Base-by-base conservation (phyloP, 2,329 filamentous ascomycete species). In the Emmonsiellopsis sp. region DNA sequence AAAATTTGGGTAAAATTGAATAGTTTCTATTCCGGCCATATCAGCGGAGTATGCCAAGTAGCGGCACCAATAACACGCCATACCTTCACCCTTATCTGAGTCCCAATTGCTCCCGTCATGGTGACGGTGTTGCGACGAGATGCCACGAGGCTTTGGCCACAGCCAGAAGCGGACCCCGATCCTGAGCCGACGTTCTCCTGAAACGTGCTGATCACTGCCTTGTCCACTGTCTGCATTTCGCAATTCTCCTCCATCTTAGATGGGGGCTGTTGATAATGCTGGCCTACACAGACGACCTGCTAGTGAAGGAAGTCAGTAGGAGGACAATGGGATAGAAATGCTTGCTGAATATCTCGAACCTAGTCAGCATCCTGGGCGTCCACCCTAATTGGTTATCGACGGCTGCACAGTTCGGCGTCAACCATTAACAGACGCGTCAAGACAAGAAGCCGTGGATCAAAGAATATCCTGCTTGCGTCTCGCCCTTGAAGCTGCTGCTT, bases 1-100 rank as follows among this genome's bases (percentile, higher is more conserved):
- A 64, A 62, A 33, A 64, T 60, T 49, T 64, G 61, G 10, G 60
- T 60, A 37, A 61, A 62, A 55, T 56, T 62, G 55, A 64, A 63
- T 17, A 63, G 51, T 56, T 57, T 61, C 61, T 63, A 54, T 53
- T 48, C 17, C 8, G 11, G 40, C 27, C 6, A 51, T 44, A 8
- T 48, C 46, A 53, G 27, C 39, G 40, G 40, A 27, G 21, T 1
- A 1, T 27, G 21, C 21, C 21, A 1, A 27, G 21, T 27, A 40
- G 8, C n/a, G 40, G 17, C 21, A 13, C 9, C 9, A n/a, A 34
- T 14, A 48, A 10, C 5, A 9, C 10, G 32, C 36, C 37, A 40
- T 45, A 55, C 54, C 56, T 57, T 58, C 27, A 58, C 51, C 44
- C 53, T 54, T 6, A 53, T 49, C 49, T 58, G 56, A 13, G 31